Evolutionary conservation across 176 grass and related monocot species (phyloP), one percentile per base, ranked within the genome.

Genomic region (Miscanthus lutarioriparius): DNA sequence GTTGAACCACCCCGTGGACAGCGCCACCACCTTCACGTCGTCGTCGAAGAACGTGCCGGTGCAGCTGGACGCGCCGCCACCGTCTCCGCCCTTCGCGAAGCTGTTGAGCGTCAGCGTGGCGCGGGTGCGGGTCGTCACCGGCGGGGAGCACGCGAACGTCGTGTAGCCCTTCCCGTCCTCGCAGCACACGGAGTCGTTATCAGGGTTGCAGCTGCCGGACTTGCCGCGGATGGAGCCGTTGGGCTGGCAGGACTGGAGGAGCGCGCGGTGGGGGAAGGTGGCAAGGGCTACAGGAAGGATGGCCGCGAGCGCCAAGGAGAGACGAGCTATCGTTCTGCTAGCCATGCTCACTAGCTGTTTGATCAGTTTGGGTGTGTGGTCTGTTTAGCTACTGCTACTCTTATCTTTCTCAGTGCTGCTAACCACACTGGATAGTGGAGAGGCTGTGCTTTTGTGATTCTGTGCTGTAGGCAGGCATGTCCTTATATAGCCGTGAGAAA

Each of bases 1-100:
- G 40, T 0, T 16, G 48, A 41, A 70, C 86, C 74, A 88, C 9
- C 81, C 80, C 26, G 81, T 84, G 36, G 87, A 89, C n/a, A 88
- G 61, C n/a, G 87, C 87, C 10, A 89, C 87, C 41, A 84, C 67
- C 72, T 22, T 56, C 17, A 65, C n/a, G 28, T 35, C 40, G 69
- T 89, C 59, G 71, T 15, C 47, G 69, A 76, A 84, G 78, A 67
- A 89, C 0, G 10, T 62, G 10, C 23, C 22, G 6, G 79, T 67
- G 71, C 88, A 86, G 44, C 39, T 65, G 15, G 82, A 11, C 10
- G 32, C 70, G 66, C 70, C 70, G 43, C 82, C 82, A 12, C 82
- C 82, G 82, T 84, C 82, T 0, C 37, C 28, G 4, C 7, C 0
- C 10, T 64, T 14, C 6, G 19, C 38, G 74, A 85, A 85, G 82